Base-by-base conservation (phyloP, 83 land plant species). In the Diphasiastrum complanatum region DNA sequence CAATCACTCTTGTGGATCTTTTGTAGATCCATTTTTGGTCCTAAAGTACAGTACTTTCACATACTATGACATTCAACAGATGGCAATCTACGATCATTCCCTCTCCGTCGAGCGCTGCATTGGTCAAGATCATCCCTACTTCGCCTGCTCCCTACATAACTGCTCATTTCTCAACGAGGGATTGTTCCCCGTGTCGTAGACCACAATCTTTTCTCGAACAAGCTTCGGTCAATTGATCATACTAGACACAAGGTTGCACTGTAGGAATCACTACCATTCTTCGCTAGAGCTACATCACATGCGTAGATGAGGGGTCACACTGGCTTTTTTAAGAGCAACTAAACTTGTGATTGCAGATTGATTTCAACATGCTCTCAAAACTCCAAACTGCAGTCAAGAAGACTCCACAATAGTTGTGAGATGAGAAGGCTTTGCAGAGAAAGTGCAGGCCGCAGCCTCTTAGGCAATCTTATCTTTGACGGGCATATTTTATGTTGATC, bases 101-200 rank as follows among this genome's bases (percentile, higher is more conserved):
- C 25, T 73, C 72, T 0, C 76, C 76, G 23, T 67, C 71, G 0
- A 43, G 31, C 11, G 72, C 50, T 0, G 66, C 40, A 34, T 67
- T 73, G 20, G 66, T 51, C 20, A 61, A 49, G 11, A 73, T 72
- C 70, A 66, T 73, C 22, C 76, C 76, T 25, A 29, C 36, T 8
- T 60, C 76, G 16, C 71, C 76, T 1, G 72, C 72, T 1, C 57
- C 60, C 6, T 31, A 53, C 33, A 73, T 43, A n/a, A 61, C 72
- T 1, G 29, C 60, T 2, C 76, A 72, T 29, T 73, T 73, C 33
- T 63, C 76, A 1, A 67, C 76, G 10, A 65, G 23, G 76, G 51
- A 32, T 52, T 67, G 72, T 60, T 73, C 1, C 76, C 76, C 12
- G 72, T 26, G 27, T 51, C 72, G 26, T 72, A 73, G 30, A 73